Evolutionary conservation across 176 grass and related monocot species (phyloP).

Genomic region (Typha latifolia): DNA sequence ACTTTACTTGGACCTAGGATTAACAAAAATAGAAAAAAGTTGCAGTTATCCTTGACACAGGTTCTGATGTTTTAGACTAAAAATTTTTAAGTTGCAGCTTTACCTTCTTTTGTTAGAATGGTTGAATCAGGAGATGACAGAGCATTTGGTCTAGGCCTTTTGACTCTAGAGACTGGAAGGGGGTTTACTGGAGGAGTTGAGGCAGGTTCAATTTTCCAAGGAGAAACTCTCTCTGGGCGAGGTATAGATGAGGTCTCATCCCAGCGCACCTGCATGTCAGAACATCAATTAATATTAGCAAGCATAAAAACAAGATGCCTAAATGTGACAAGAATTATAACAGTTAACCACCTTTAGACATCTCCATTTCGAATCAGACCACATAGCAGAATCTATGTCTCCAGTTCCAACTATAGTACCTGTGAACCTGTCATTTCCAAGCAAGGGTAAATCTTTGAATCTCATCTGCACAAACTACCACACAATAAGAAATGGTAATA

Average conservation of each 20-base stretch:
- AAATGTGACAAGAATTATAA: constrained; percentile 1
- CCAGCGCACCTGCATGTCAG: constrained; percentile 64
- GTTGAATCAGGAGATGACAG: constrained; percentile 53
- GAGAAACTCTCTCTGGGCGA: constrained; percentile 78
- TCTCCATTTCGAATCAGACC: constrained; percentile 84
- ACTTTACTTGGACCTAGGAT: constrained; percentile 31
- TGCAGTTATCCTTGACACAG: neutral
- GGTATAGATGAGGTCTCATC: constrained; percentile 80
- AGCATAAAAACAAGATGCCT: neutral
- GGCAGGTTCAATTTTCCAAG: constrained; percentile 85
- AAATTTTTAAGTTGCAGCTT: neutral
- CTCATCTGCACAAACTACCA: neutral
- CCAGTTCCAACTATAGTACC: constrained; percentile 80
- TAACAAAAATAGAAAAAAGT: neutral
- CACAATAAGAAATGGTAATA: constrained; percentile 11
- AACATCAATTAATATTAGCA: constrained; percentile 14
- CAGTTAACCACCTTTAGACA: constrained; percentile 47
- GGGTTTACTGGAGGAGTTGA: constrained; percentile 69
- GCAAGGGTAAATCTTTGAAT: neutral
- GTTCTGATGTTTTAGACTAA: neutral
- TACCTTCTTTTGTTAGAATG: constrained; percentile 75
- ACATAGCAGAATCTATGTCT: constrained; percentile 51
- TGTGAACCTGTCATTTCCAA: constrained; percentile 47
- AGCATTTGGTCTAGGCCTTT: constrained; percentile 62
- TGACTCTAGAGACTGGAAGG: constrained; percentile 57